Evolutionary conservation across 495 filamentous ascomycete species (phyloP), one percentile per base, ranked within the genome.

Genomic region (Pyrenula aspistea): DNA sequence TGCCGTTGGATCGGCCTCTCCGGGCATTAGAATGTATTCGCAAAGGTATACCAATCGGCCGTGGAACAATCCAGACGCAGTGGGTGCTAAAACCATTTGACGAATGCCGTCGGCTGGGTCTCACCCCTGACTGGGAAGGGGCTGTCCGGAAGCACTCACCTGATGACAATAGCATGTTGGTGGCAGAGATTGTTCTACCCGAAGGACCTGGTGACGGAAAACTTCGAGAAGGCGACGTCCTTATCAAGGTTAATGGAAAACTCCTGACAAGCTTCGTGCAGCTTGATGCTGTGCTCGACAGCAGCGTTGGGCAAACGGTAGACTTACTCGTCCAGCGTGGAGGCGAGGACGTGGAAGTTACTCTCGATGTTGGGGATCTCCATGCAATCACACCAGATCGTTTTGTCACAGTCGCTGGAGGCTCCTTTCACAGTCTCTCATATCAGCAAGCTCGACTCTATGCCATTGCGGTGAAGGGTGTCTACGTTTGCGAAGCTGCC

Each of bases 21-120:
- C 81, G 93, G 51, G 93, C 94, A 1, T 76, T 99, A 57, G 75
- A 87, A 66, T 95, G 90, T 66, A 86, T 99, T 53, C 86, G 83
- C 63, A 77, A 83, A 55, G 83, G 80, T 23, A 77, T 81, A 59
- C 82, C 82, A 4, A 83, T 99, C 53, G 82, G 85, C 31, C 78
- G 93, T 60, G 93, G 93, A 25, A 95, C 92, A n/a, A 96, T 99
- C 51, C 93, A 99, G 64, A 91, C 88, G 36, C 94, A 97, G 68
- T 99, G 95, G 86, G 76, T 96, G 12, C 79, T 96, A 56, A 96
- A 95, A 66, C 90, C 93, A 0, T 99, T 99, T 63, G 93, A 99
- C 63, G 93, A 99, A 68, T 97, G 94, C 69, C 85, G 91, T 36
- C 82, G 93, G 60, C 76, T 99, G 2, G 93, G 93, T 15, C 76